Percentiles rank a stretch among this genome's conserved stretches.
phyloP scores from a whole-genome alignment of 352 stramenopile species.

The Phytopythium kandeliae region DNA sequence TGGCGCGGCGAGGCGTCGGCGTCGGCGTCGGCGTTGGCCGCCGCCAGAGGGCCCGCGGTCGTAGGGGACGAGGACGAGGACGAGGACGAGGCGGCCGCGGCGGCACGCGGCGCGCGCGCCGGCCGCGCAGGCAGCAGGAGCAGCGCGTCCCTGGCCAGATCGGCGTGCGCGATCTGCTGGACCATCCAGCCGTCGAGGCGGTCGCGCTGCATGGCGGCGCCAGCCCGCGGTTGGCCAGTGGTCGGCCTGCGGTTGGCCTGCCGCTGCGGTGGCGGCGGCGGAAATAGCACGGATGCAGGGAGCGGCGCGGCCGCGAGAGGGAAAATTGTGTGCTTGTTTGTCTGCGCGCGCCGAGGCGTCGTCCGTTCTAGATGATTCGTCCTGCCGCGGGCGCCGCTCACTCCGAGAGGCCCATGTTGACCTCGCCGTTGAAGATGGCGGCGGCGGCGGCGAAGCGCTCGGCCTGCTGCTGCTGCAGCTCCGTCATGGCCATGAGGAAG shows the following conservation, averaged over 20 bases:
- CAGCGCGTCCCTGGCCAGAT: slow-evolving; percentile 59
- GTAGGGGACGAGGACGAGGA: no score
- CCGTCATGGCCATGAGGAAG: slow-evolving; percentile 85
- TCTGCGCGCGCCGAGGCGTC: no score
- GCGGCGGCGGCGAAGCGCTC: slow-evolving; percentile 78
- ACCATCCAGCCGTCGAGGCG: slow-evolving; percentile 77
- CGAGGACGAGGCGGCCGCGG: slow-evolving; percentile 3
- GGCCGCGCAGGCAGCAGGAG: slow-evolving; percentile 40
- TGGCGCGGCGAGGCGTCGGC: slow-evolving; percentile 4
- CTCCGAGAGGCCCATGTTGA: slow-evolving; percentile 85
- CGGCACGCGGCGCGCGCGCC: neutral
- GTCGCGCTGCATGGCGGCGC: slow-evolving; percentile 50
- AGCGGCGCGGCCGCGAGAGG: no score
- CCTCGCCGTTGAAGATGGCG: slow-evolving; percentile 84
- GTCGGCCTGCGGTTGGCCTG: no score
- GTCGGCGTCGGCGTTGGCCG: neutral
- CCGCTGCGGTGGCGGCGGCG: neutral
- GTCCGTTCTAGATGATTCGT: no score
- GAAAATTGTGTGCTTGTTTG: no score
- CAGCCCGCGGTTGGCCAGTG: no score
- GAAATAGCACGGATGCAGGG: no score
- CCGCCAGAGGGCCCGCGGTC: no score
- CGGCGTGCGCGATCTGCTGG: slow-evolving; percentile 57
- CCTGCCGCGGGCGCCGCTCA: slow-evolving; percentile 20
- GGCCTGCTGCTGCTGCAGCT: slow-evolving; percentile 83